phyloP scores from a whole-genome alignment of 2,329 filamentous ascomycete genomes.

The Colletotrichum paranaense region DNA sequence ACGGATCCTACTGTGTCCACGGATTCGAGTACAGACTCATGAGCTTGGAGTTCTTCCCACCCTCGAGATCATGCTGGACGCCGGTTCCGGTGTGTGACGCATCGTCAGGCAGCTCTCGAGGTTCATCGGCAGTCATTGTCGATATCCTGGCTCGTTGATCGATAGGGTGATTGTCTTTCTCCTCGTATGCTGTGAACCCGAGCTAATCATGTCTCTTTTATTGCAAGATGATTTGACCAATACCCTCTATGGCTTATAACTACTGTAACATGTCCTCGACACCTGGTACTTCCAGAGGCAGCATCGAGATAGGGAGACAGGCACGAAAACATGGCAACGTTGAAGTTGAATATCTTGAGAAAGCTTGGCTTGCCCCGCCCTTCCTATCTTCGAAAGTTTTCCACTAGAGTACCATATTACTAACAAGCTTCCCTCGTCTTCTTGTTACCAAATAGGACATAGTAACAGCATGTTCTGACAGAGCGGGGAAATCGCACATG shows the following conservation, averaged over 20 bases:
- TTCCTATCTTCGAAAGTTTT: constrained; percentile 15
- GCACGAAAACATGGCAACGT: constrained; percentile 11
- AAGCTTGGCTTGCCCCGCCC: background rate
- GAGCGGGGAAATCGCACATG: background rate
- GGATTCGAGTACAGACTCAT: constrained; percentile 51
- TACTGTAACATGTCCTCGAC: background rate
- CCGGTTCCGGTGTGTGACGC: background rate
- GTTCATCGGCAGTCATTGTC: constrained; percentile 3
- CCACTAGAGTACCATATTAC: background rate
- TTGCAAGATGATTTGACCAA: background rate
- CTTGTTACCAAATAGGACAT: constrained; percentile 19
- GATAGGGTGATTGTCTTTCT: background rate
- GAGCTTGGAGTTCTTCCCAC: constrained; percentile 34
- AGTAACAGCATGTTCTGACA: background rate
- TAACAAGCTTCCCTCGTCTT: background rate
- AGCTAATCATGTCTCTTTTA: background rate
- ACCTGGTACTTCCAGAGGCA: too few species aligned
- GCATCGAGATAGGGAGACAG: background rate
- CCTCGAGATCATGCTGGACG: background rate
- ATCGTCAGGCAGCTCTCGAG: background rate
- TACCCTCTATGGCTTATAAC: background rate
- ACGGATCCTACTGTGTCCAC: constrained; percentile 52
- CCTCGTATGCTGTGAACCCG: background rate
- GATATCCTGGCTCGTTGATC: background rate
- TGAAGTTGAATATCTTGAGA: background rate